Evolutionary conservation across 768 basidiomycete genomes (phyloP), one percentile per base, ranked within the genome.

Genomic region (Ramaria rubella): DNA sequence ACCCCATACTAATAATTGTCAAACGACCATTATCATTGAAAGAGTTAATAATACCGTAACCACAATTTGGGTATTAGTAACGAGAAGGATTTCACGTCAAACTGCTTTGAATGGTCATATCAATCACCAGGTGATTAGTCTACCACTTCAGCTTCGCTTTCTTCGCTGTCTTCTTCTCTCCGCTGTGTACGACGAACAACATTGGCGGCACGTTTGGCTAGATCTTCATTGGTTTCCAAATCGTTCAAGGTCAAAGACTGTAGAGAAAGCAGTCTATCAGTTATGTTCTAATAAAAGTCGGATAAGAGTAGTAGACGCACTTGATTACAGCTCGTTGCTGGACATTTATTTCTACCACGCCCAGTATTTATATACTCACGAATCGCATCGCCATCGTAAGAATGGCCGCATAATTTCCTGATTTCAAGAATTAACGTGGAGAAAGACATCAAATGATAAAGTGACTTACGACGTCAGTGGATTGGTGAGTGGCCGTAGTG

Each of bases 381-480:
- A 59, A 97, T 87, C 1, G 90, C 83, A 45, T 70, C 78, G 44
- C 72, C 76, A 2, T 90, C 92, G 73, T 86, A 98, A 1, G 87
- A 88, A 68, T 98, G 94, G 0, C 80, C 75, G 68, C 94, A 96
- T 29, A 80, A 65, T 38, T 69, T 67, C 33, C 89, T 93, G 64
- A 17, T 58, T 43, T 27, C 45, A 33, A 27, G 12, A 4, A 26
- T 17, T 15, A 55, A 58, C 58, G 29, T 52, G 55, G 60, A 33
- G 31, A 27, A 24, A 33, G 42, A 52, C 57, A 29, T n/a, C 29
- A 23, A 5, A 45, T 24, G 19, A 53, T 24, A 30, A 44, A 5
- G 27, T 19, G 4, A 75, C 87, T 55, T 66, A 94, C 94, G 90
- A 92, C 3, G 87, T 91, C 58, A 89, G 73, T 2, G 94, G 92